Evolutionary conservation across 176 grass and related monocot species (phyloP).

Genomic region (Ampelocalamus luodianensis): DNA sequence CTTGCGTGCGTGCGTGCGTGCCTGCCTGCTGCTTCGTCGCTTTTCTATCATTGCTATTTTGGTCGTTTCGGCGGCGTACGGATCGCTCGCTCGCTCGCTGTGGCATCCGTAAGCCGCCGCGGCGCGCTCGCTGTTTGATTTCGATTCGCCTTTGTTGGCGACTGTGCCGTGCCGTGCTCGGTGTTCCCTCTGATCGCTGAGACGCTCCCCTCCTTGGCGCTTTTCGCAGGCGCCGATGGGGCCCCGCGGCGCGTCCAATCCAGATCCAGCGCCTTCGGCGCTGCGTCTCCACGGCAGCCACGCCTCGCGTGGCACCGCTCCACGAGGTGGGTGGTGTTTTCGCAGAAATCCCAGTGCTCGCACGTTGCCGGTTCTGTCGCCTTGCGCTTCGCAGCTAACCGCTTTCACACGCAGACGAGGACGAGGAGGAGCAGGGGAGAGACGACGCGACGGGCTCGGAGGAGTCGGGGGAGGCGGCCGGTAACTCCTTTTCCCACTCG

Average conservation of each 20-base stretch:
- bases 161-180: slow-evolving; percentile 40
- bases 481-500: slow-evolving; percentile 57
- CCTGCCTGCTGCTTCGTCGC: slow-evolving; percentile 34
- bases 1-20: neutral
- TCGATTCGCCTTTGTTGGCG: neutral
- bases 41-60: slow-evolving; percentile 54
- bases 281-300: slow-evolving; percentile 30
- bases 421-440: neutral
- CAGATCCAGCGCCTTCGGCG: slow-evolving; percentile 49
- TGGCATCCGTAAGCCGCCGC: slow-evolving; percentile 12
- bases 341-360: slow-evolving; percentile 5
- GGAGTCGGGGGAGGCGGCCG: slow-evolving; percentile 40
- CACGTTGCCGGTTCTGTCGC: slow-evolving; percentile 25
- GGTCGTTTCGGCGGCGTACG: slow-evolving; percentile 19
- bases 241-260: slow-evolving; percentile 42
- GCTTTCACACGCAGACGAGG: slow-evolving; percentile 38
- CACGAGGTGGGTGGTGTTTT: slow-evolving; percentile 48
- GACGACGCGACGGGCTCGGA: neutral
- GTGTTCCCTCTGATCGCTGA: neutral
- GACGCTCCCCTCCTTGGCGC: slow-evolving; percentile 30
- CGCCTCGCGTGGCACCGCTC: slow-evolving; percentile 52
- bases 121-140: neutral
- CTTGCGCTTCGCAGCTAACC: slow-evolving; percentile 11
- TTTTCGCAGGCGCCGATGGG: slow-evolving; percentile 50
- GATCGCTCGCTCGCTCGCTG: slow-evolving; percentile 15